Conservation (phyloP, 441 rosid species). For the Syzygium malaccense region DNA sequence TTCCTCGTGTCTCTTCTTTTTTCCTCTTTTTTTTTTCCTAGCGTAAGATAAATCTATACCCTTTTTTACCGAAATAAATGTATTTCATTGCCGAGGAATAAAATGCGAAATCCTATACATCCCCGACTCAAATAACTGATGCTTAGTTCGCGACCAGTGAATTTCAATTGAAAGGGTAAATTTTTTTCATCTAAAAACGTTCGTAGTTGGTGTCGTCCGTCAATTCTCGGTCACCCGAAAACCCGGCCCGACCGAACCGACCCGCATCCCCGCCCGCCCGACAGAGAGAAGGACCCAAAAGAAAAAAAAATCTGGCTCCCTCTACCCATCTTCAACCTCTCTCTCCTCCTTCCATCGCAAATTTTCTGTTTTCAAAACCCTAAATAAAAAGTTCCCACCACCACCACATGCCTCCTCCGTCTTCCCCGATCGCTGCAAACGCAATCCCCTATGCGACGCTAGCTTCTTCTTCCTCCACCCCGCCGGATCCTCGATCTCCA, state of each 20-base stretch:
- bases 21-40: fast-evolving
- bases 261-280: background rate
- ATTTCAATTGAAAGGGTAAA: background rate
- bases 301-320: background rate
- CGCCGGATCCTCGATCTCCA: background rate
- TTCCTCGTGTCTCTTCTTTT: too few relatives aligned
- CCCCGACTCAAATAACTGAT: too few relatives aligned
- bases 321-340: background rate
- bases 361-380: background rate
- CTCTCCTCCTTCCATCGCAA: background rate
- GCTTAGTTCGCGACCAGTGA: background rate
- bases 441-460: background rate
- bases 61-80: background rate
- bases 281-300: background rate
- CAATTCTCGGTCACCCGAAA: background rate
- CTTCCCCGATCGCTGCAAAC: background rate
- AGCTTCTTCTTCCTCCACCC: background rate
- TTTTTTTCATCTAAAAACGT: background rate
- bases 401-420: background rate
- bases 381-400: background rate
- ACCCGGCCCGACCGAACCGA: background rate
- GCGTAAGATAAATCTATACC: background rate
- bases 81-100: background rate
- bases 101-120: background rate
- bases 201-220: background rate